Percentiles rank a stretch among this genome's conserved stretches.
Evolutionary conservation across 208 protist genomes (phyloP).

Genomic region (Trypanosoma vivax): DNA sequence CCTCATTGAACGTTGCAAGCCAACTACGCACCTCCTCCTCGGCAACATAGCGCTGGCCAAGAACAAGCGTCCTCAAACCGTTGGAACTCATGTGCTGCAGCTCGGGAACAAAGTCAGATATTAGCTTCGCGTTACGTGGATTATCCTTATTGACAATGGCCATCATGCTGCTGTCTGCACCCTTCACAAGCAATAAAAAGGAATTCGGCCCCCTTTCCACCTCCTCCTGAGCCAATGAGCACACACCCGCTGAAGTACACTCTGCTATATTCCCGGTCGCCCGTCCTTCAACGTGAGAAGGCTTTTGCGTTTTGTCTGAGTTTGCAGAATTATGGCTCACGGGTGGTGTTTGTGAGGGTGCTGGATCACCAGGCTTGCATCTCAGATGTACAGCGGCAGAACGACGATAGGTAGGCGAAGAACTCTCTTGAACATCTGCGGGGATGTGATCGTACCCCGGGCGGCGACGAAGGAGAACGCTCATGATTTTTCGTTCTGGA

Average conservation of each 20-base stretch:
- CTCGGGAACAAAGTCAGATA: constrained; percentile 27
- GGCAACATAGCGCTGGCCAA: constrained; percentile 49
- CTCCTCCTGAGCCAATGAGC: background rate
- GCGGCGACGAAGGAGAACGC: constrained; percentile 57
- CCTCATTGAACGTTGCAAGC: constrained; percentile 50
- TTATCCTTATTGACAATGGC: constrained; percentile 53
- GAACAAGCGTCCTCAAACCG: constrained; percentile 73
- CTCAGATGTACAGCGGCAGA: too few species aligned
- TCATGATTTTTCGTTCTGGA: constrained; percentile 82
- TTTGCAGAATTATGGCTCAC: too few species aligned
- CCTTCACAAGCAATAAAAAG: constrained; percentile 77
- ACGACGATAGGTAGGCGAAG: constrained; percentile 2
- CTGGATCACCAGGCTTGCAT: too few species aligned
- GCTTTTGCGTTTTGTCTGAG: too few species aligned
- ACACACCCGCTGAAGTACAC: background rate
- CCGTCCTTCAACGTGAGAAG: too few species aligned
- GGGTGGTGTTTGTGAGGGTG: too few species aligned
- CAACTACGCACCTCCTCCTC: constrained; percentile 55
- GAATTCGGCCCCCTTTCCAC: background rate
- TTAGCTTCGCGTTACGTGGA: constrained; percentile 23
- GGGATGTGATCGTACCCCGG: constrained; percentile 22
- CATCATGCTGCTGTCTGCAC: constrained; percentile 82
- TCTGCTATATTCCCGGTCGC: background rate
- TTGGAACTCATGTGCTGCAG: constrained; percentile 41
- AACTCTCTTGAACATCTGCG: background rate